Evolutionary conservation across 1,139 yeast genomes (phyloP), one percentile per base, ranked within the genome.

Genomic region (Protomyces pachydermus): DNA sequence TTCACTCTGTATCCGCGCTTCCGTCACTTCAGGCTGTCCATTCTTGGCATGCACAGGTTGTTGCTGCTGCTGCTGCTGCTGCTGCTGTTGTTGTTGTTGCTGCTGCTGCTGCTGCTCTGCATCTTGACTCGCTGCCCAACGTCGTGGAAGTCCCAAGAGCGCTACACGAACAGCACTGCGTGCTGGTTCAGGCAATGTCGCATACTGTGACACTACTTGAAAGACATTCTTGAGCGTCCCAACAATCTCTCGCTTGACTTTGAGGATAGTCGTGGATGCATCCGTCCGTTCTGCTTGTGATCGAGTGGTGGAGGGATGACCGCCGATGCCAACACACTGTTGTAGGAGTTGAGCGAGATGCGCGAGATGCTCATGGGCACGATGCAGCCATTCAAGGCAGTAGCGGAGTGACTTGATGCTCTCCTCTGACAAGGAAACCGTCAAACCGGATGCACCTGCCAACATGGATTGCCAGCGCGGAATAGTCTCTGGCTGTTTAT

Each of bases 161-260:
- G 88, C 86, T 68, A 86, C 89, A 54, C 97, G 82, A 20, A 93
- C 95, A 58, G 88, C 86, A 1, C 87, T 79, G 68, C 96, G 82
- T 3, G 96, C 95, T 1, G 97, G 96, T 72, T 88, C 90, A 2
- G 91, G 88, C 48, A 86, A 74, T 2, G 89, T 82, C 0, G 89
- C 88, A 71, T 90, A 90, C 69, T 88, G 88, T 4, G 97, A 88
- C 14, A 93, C 87, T 50, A 93, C 84, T 53, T 85, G 84, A 52
- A 91, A 91, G 61, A 91, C 90, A 73, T 91, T 91, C 74, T 90
- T 88, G 32, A 93, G 91, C 0, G 97, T 93, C 3, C 88, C 82
- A 8, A 91, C 86, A 50, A 93, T 89, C 71, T 93, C 98, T 67
- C 85, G 83, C 70, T 88, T 88, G 54, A 93, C 69, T 58, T 62